Percentiles rank a stretch among this genome's conserved stretches.
Conservation (phyloP, 768 basidiomycete genomes). For the Pluteus cervinus region DNA sequence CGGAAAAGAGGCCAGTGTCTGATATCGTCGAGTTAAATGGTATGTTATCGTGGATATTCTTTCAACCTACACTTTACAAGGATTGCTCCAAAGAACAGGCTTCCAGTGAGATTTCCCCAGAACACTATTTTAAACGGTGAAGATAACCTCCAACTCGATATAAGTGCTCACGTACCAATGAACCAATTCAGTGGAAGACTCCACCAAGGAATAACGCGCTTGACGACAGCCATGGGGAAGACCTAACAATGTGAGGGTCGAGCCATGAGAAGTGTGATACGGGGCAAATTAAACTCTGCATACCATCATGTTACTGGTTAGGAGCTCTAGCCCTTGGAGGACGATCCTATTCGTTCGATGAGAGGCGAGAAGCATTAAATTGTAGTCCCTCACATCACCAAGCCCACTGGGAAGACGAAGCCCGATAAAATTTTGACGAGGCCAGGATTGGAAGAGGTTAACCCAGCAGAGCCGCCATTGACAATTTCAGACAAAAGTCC, state of each 20-base stretch:
- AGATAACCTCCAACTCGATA: conserved; percentile 1
- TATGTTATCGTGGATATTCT: no score
- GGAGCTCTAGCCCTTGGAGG: conserved; percentile 60
- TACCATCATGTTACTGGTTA: conserved; percentile 79
- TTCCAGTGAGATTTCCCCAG: conserved; percentile 65
- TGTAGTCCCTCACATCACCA: conserved; percentile 54
- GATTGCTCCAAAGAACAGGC: conserved; percentile 63
- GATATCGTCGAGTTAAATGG: conserved; percentile 3
- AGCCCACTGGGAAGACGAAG: conserved; percentile 70
- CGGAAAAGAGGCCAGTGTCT: conserved; percentile 59
- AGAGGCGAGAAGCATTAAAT: no score
- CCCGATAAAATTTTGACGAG: conserved; percentile 61
- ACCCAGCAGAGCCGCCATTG: conserved; percentile 47
- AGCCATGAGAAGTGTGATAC: not conserved
- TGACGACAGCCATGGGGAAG: conserved; percentile 64
- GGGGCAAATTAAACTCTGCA: conserved; percentile 1
- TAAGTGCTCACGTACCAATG: conserved; percentile 39
- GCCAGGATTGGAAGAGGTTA: conserved; percentile 54
- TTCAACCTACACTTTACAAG: conserved; percentile 64
- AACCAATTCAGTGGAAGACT: conserved; percentile 61
- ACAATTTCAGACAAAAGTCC: conserved; percentile 57
- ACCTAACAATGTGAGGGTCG: conserved; percentile 43
- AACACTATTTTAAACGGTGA: conserved; percentile 40
- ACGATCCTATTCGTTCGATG: conserved; percentile 47
- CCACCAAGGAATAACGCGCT: conserved; percentile 65